Evolutionary conservation across 2,329 filamentous ascomycete genomes (phyloP), one percentile per base, ranked within the genome.

Genomic region (Verticillium zaregamsianum): DNA sequence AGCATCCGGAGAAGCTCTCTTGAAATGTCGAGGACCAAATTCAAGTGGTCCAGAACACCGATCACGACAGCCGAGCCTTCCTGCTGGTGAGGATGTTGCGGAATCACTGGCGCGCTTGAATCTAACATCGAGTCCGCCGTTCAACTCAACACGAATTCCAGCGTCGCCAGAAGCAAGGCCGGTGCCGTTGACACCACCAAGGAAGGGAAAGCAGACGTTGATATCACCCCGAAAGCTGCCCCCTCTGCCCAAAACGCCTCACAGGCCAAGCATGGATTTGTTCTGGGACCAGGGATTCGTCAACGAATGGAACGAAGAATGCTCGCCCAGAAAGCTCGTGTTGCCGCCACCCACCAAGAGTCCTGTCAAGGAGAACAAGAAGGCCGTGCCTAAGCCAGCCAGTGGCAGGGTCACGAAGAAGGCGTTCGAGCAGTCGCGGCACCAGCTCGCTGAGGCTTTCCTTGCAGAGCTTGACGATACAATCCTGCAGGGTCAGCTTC

Each of bases 391-490:
- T 37, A 63, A 56, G 64, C 65, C 65, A 57, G 68, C 64, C 20
- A 64, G 64, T 63, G 70, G 70, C 17, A 73, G 71, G 60, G 25
- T 49, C 23, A 32, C 39, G 37, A 72, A 70, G 62, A 73, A 67
- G 61, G 76, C 77, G 0, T 94, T 93, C 70, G 82, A 87, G 14
- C 73, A 78, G 9, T 73, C 71, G 11, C 93, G 92, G 72, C 80
- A 89, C 58, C 75, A 79, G 1, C 70, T 92, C 0, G 91, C 90
- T 0, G 78, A 81, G 55, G 67, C 72, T 0, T 94, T 94, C 70
- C 77, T 95, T 1, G 59, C 65, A 0, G 88, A 92, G 66, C 84
- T 95, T n/a, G 91, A 95, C 72, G 68, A 71, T 0, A 79, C 76
- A 45, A 85, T 94, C 66, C 88, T 89, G 0, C 68, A 79, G 2